Evolutionary conservation across 202 grass and related monocot species (phyloP).

Genomic region (Tripidium arundinaceum): DNA sequence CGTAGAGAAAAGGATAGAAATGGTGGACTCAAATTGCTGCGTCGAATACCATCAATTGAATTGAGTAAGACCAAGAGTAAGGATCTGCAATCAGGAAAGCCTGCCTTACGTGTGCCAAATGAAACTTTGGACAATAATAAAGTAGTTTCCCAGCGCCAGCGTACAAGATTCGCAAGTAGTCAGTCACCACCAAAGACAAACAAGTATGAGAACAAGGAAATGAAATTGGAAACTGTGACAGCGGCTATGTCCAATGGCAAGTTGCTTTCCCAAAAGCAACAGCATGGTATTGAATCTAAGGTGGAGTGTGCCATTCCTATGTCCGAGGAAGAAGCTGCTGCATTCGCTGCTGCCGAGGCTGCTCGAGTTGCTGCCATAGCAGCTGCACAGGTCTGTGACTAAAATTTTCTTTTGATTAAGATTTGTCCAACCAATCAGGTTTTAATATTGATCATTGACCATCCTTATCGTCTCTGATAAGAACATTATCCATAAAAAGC

Average conservation of each 20-base stretch:
- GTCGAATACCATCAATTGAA: conserved; percentile 50
- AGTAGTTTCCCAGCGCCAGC: conserved; percentile 25
- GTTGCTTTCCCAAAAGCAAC: conserved; percentile 49
- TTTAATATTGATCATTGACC: neutral
- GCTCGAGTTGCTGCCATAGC: conserved; percentile 85
- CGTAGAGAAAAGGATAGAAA: conserved; percentile 94
- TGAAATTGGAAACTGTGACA: conserved; percentile 49
- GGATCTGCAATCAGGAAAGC: conserved; percentile 50
- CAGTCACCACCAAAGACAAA: conserved; percentile 42
- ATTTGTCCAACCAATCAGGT: neutral
- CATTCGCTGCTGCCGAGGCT: conserved; percentile 81
- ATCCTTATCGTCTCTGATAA: neutral
- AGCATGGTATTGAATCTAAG: conserved; percentile 37
- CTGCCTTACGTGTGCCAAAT: conserved; percentile 24
- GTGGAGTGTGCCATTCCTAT: conserved; percentile 42
- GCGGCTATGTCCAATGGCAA: conserved; percentile 51
- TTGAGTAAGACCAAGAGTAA: conserved; percentile 50
- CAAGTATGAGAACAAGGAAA: conserved; percentile 53
- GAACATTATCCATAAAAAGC: neutral
- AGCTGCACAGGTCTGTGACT: conserved; percentile 67
- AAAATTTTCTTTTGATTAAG: conserved; percentile 26
- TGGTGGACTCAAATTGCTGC: conserved; percentile 65
- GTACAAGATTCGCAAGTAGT: conserved; percentile 19
- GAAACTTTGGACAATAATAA: conserved; percentile 43
- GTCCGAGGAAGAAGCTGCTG: conserved; percentile 86